These are phyloP conservation scores for Thecaphora thlaspeos DNA, from an alignment of 1,284 basidiomycete genomes.

Conservation along the genomic window DNA sequence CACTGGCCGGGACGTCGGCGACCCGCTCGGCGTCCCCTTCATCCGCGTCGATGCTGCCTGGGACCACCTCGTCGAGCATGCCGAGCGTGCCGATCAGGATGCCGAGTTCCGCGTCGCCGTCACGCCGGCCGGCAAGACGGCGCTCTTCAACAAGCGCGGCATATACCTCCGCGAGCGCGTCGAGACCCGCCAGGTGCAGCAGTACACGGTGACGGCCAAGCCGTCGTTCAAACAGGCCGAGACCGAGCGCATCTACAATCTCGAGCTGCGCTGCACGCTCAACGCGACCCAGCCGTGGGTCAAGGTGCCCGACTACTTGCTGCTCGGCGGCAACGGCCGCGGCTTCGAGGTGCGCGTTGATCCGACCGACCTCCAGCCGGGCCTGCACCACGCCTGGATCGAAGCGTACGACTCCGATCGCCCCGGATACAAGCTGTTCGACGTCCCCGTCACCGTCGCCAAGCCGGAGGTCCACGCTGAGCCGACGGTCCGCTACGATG, in stretches of 20 bases:
- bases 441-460: slow-evolving; percentile 56
- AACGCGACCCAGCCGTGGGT: slow-evolving; percentile 52
- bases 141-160: slow-evolving; percentile 46
- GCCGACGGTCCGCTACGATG: slow-evolving; percentile 42
- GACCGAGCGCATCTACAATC: slow-evolving; percentile 50
- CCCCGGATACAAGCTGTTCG: slow-evolving; percentile 50
- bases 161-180: slow-evolving; percentile 56
- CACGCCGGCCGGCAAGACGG: slow-evolving; percentile 51
- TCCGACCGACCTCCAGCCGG: slow-evolving; percentile 46
- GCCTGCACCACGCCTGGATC: slow-evolving; percentile 54
- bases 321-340: slow-evolving; percentile 55
- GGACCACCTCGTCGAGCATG: slow-evolving; percentile 53
- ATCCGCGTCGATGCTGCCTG: slow-evolving; percentile 57
- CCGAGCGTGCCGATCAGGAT: slow-evolving; percentile 51
- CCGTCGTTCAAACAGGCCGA: slow-evolving; percentile 51
- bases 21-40: slow-evolving; percentile 56
- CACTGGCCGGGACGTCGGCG: slow-evolving; percentile 56
- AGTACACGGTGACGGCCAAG: slow-evolving; percentile 49
- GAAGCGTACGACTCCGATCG: slow-evolving; percentile 50
- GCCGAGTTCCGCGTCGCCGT: slow-evolving; percentile 53
- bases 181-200: slow-evolving; percentile 48
- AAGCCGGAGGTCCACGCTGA: slow-evolving; percentile 48
- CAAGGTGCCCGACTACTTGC: slow-evolving; percentile 48
- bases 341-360: slow-evolving; percentile 58
- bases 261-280: slow-evolving; percentile 52